phyloP scores from a whole-genome alignment of 78 protist species.

The slime mould (Dictyostelium discoideum) region dicty_2.7 NC_007091.3:2029001-2029500 shows the following conservation, averaged over 20 bases:
- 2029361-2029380: neutral
- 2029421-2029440: neutral
- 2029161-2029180: neutral
- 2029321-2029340: neutral
- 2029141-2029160: constrained; percentile 20
- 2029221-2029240: constrained; percentile 2
- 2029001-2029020: constrained; percentile 33
- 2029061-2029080: neutral
- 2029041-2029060: constrained; percentile 54
- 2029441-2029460: neutral
- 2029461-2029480: neutral
- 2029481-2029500: neutral
- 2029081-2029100: neutral
- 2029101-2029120: neutral
- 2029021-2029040: constrained; percentile 18
- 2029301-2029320: constrained; percentile 31
- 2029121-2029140: neutral
- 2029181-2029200: neutral
- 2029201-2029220: neutral
- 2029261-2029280: neutral
- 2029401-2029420: neutral
- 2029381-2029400: neutral
- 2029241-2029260: neutral
- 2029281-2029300: constrained; percentile 1
- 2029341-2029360: neutral